Base-by-base conservation (phyloP, 1,139 yeast species). In the Yamadazyma atlantica region DNA sequence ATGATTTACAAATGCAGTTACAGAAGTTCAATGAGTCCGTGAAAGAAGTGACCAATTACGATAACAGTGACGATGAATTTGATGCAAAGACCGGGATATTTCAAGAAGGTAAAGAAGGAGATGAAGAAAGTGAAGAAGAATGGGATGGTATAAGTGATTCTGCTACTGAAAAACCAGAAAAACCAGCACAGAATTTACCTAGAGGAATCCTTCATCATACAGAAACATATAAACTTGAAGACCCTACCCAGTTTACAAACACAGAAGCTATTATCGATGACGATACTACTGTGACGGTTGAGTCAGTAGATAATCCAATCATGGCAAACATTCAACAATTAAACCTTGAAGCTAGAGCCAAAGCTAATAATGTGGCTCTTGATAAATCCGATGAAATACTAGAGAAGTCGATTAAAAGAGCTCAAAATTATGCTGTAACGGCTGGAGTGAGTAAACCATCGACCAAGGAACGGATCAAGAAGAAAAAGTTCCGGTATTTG, bases 401-500 rank as follows among this genome's bases (percentile, higher is more conserved):
- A 43, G 79, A 82, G 15, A 72, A 78, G 40, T 80, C 89, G 21
- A 79, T 85, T 37, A 71, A 75, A 35, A 68, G 84, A 49, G 92
- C 92, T 31, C 77, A 84, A 59, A 78, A 84, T 57, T 81, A 85
- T 59, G 90, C 94, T 11, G 76, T 75, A 37, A 64, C 80, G 30
- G 67, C 80, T 46, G 85, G 85, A 7, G 73, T 67, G 9, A 55
- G 69, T 13, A 69, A 70, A 41, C 75, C 75, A 17, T 50, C 56
- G 14, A 50, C 52, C 29, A 53, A 59, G 34, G 58, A 58, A 26
- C 60, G 62, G 35, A 56, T 53, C 34, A 64, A 61, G 43, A 84
- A 84, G 74, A 86, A 85, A 75, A 88, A 87, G 72, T 87, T 88
- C 55, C 78, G 96, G 62, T 90, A 90, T 55, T 71, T 88, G 60